Percentiles rank a stretch among this genome's conserved stretches.
These are phyloP conservation scores for Botryosphaeria dothidea DNA, from an alignment of 2,329 filamentous ascomycete genomes.

Conservation along the genomic window DNA sequence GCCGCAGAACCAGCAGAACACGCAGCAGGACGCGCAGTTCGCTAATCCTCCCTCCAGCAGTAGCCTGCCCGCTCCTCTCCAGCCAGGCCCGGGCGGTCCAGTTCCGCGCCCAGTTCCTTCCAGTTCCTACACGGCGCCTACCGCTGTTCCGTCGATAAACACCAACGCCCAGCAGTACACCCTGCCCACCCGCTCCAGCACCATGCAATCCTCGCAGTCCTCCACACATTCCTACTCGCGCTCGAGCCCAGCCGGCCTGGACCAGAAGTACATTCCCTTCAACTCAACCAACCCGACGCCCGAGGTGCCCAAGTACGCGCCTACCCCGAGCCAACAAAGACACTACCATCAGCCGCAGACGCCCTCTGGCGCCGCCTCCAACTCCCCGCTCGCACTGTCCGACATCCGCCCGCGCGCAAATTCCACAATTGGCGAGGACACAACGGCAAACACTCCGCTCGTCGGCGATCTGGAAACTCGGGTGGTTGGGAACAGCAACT, in stretches of 20 bases:
- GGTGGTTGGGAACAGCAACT: conserved; percentile 78
- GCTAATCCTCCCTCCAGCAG: conserved; percentile 35
- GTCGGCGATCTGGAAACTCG: conserved; percentile 68
- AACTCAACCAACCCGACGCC: conserved; percentile 63
- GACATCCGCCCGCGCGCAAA: conserved; percentile 89
- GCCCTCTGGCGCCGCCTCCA: conserved; percentile 66
- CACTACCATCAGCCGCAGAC: conserved; percentile 54
- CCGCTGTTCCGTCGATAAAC: conserved; percentile 52
- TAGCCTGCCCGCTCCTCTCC: conserved; percentile 61
- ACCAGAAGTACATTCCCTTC: conserved; percentile 64
- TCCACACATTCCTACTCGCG: conserved; percentile 66
- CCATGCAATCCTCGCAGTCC: conserved; percentile 57
- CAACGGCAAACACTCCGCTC: conserved; percentile 58
- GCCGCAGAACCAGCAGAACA: conserved; percentile 23
- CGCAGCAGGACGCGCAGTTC: conserved; percentile 46
- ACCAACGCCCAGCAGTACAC: conserved; percentile 61
- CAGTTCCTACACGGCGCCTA: conserved; percentile 59
- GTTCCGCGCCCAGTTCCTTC: conserved; percentile 53
- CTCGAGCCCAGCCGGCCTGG: conserved; percentile 72
- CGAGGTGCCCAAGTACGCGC: conserved; percentile 40
- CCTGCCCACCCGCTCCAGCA: conserved; percentile 66
- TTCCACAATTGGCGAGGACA: conserved; percentile 73
- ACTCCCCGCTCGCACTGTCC: conserved; percentile 85
- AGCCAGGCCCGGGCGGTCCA: conserved; percentile 46
- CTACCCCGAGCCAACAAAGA: conserved; percentile 55